Percentiles rank a stretch among this genome's conserved stretches.
These are phyloP conservation scores for Lactarius trivialis DNA, from an alignment of 768 basidiomycete species.

Conservation along the genomic window DNA sequence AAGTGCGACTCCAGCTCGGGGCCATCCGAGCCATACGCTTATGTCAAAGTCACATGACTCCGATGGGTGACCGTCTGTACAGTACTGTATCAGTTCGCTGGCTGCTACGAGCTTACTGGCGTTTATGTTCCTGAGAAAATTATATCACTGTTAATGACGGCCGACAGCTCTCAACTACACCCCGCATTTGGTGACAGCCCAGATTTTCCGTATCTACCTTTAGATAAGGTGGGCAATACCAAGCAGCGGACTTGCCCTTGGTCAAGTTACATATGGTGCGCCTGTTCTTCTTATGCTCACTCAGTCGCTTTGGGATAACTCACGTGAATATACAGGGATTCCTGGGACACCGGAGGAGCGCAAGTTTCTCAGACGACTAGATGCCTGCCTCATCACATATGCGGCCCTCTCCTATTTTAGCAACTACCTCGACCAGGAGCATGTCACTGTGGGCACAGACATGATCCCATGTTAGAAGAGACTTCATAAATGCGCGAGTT, in stretches of 20 bases:
- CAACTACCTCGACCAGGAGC: constrained; percentile 37
- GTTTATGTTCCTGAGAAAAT: too few species aligned
- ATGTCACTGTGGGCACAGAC: constrained; percentile 31
- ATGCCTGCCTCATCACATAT: constrained; percentile 34
- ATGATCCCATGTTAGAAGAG: neutral
- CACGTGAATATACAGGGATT: constrained; percentile 28
- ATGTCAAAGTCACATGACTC: too few species aligned
- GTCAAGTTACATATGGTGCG: constrained; percentile 30
- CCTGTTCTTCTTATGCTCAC: neutral
- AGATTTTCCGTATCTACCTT: neutral
- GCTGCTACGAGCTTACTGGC: too few species aligned
- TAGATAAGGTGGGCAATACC: neutral
- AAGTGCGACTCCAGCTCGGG: too few species aligned
- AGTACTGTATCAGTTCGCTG: too few species aligned
- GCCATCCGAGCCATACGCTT: too few species aligned
- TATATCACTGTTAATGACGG: too few species aligned
- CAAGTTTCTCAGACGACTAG: constrained; percentile 31
- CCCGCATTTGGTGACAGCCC: neutral
- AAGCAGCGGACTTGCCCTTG: constrained; percentile 22
- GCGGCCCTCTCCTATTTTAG: constrained; percentile 35
- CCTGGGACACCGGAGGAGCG: constrained; percentile 36
- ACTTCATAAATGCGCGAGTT: neutral
- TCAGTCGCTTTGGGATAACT: neutral
- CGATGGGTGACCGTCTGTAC: too few species aligned
- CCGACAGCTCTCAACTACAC: neutral